Evolutionary conservation across 805 yeast species (phyloP).

Genomic region (Priceomyces fermenticarens): DNA sequence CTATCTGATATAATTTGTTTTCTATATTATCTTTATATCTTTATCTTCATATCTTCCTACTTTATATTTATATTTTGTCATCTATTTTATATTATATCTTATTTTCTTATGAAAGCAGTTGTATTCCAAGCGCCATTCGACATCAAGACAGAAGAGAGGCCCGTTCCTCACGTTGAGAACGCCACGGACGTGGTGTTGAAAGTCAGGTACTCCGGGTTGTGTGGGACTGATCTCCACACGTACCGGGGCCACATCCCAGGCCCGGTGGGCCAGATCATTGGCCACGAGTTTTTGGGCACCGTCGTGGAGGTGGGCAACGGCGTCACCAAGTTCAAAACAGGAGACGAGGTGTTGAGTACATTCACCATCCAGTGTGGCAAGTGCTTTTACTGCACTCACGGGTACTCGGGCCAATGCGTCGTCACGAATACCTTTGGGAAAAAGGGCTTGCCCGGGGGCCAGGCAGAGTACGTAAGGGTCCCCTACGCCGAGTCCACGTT

Average conservation of each 20-base stretch:
- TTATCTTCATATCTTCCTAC: too few species aligned
- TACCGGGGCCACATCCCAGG: constrained; percentile 50
- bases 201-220: constrained; percentile 46
- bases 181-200: constrained; percentile 47
- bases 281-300: constrained; percentile 51
- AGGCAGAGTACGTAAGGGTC: constrained; percentile 59
- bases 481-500: constrained; percentile 55
- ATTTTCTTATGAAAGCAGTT: constrained; percentile 44
- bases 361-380: constrained; percentile 59
- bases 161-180: constrained; percentile 35
- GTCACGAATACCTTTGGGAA: constrained; percentile 58
- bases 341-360: constrained; percentile 46
- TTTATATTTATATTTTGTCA: too few species aligned
- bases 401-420: constrained; percentile 54
- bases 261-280: constrained; percentile 41
- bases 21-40: too few species aligned
- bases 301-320: constrained; percentile 38
- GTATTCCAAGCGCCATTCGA: constrained; percentile 44
- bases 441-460: constrained; percentile 55
- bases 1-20: too few species aligned
- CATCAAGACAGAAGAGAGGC: constrained; percentile 36
- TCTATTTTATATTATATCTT: too few species aligned
- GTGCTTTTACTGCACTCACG: constrained; percentile 57
- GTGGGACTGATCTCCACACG: constrained; percentile 56
- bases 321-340: constrained; percentile 32